Evolutionary conservation across 2,329 filamentous ascomycete genomes (phyloP), one percentile per base, ranked within the genome.

Genomic region (Clonostachys rhizophaga): DNA sequence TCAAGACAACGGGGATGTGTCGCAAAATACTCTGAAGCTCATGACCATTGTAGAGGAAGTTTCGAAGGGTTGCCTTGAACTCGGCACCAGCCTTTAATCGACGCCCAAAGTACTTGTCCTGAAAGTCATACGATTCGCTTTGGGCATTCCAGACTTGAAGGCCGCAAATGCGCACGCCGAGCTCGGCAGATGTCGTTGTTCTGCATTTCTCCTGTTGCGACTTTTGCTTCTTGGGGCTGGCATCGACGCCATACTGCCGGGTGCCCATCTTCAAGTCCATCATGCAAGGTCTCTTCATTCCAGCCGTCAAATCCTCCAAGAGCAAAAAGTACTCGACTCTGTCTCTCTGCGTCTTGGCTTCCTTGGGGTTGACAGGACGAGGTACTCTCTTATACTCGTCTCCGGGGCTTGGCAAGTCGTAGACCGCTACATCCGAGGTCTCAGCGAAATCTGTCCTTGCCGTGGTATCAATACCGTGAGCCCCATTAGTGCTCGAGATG

Each of bases 181-280:
- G 79, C 63, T 95, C 85, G 50, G 86, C 84, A 8, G 94, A 97
- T 0, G 94, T 99, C 0, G 94, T 99, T 52, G 81, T 86, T 53
- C 89, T 86, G 65, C 94, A 97, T 66, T 99, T 99, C 55, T 89
- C 85, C 49, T 89, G 83, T 65, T 99, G 94, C 0, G 94, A 97
- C 50, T 86, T 84, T 59, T 91, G 89, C 66, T 99, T 99, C 73
- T 95, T 95, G 40, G 90, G 84, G 46, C 80, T 84, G 3, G 94
- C 94, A 55, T 97, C 91, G 12, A 97, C 83, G 8, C 94, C 94
- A 63, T 96, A 97, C 62, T 99, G 94, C 3, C 94, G 85, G 8
- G 94, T 99, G 17, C 94, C 94, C 94, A 99, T 99, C 64, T 99
- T 99, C 52, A 99, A 75, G 62, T 99, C 94, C 66, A 99, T 87